phyloP scores from a whole-genome alignment of 1,284 basidiomycete species.

The Laetiporus sulphureus region DNA sequence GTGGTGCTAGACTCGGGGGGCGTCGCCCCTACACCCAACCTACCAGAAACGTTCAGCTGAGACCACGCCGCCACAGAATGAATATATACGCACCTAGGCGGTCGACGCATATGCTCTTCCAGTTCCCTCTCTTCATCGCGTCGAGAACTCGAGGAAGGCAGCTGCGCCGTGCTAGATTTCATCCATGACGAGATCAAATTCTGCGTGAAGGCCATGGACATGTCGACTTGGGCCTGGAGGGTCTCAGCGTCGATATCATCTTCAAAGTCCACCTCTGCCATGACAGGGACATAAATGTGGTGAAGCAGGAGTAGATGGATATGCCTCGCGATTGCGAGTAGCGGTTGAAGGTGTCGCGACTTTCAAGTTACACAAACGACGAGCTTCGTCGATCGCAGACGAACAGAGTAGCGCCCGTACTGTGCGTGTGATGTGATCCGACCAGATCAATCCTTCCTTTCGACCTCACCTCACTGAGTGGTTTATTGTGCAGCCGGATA shows the following conservation, averaged over 20 bases:
- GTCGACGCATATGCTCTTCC: constrained; percentile 57
- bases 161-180: constrained; percentile 35
- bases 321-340: no score
- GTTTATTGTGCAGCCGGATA: no score
- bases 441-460: no score
- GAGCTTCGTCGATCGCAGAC: no score
- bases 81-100: constrained; percentile 47
- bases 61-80: constrained; percentile 1
- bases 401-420: no score
- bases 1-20: constrained; percentile 39
- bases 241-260: constrained; percentile 55
- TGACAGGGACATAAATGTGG: no score
- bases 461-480: no score
- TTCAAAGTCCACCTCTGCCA: constrained; percentile 13
- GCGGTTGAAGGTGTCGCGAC: no score
- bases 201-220: constrained; percentile 70
- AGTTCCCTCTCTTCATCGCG: constrained; percentile 47
- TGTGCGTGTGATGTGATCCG: no score
- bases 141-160: constrained; percentile 14
- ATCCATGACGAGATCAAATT: constrained; percentile 70
- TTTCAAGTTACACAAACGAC: no score
- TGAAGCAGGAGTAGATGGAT: no score
- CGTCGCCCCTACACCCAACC: constrained; percentile 65
- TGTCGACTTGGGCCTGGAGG: constrained; percentile 69
- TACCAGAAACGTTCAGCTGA: constrained; percentile 23